Base-by-base conservation (phyloP, 768 basidiomycete genomes). In the Arthromyces matolae region DNA sequence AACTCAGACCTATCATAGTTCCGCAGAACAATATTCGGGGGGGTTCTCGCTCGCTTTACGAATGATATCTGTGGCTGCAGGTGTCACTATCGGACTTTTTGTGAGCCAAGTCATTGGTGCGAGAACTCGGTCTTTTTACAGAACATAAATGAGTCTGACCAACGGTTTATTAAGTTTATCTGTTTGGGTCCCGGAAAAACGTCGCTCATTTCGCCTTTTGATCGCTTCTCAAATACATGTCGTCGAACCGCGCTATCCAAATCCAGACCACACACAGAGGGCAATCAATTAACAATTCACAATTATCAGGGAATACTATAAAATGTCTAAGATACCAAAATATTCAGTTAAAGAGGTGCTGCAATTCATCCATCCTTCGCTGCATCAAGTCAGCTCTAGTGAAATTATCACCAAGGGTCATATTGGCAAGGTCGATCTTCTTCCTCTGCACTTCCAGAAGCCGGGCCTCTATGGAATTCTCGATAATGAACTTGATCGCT, bases 361-460 rank as follows among this genome's bases (percentile, higher is more conserved):
- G 77, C 50, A 95, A 76, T 60, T 96, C 93, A 57, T 94, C 90
- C 78, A 93, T 74, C 51, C 94, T 84, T 50, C 91, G 84, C 51
- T 86, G 83, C 65, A 89, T 69, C 56, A 98, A 70, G 60, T 98
- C 94, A 32, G 86, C 80, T 64, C 95, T 94, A 70, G 81, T 92
- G 65, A 89, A 79, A 60, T 79, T 86, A n/a, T 29, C 40, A 32
- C 89, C 91, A 35, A 96, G 76, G 4, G 95, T 94, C 81, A 96
- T 84, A 58, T 96, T 92, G 34, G 95, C 95, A 48, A 99, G 71
- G 54, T 86, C 90, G 13, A 88, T 90, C 72, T 99, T 99, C 76
- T 93, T 92, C 67, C 77, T 79, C 70, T 99, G 95, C 6, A 98
- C 92, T 67, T 93, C 87, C 40, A 97, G 77, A 58, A 99, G 78